Evolutionary conservation across 2,329 filamentous ascomycete species (phyloP), one percentile per base, ranked within the genome.

Genomic region (Fusarium tupiense): DNA sequence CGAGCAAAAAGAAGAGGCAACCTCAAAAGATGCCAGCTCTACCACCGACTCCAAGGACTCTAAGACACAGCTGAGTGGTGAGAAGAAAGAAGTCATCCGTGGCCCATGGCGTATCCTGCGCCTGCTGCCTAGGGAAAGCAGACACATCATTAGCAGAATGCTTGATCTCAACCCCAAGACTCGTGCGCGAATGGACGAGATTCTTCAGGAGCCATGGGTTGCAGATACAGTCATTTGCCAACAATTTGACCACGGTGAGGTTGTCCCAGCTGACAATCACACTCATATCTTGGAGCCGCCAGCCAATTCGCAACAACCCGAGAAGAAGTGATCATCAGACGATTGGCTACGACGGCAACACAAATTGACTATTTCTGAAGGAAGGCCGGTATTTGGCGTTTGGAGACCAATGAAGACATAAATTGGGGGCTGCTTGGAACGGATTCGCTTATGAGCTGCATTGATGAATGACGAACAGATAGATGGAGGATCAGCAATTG

Each of bases 111-210:
- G 96, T 53, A 89, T 99, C 49, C 86, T 99, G 37, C 91, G 96
- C 47, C 86, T 98, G 41, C 86, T 99, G 16, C 96, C 96, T 2
- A 89, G 96, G 68, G 96, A 98, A 83, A 97, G 93, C 74, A 88
- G 96, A 59, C 92, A 96, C 80, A 95, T 99, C 72, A 93, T 99
- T 63, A 92, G 94, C 50, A 89, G 93, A 65, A 99, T 99, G 96
- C 89, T 99, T 41, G 94, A 96, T 79, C 88, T 98, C 58, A 91
- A 98, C 78, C 94, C 95, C 0, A 92, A 90, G 80, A 92, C 93
- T 74, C 90, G 96, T 64, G 96, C 95, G 6, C 94, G 90, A 6
- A 92, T 99, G 86, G 88, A 92, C 31, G 95, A 99, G 79, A 93
- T 99, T 24, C 84, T 98, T 59, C 89, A 91, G 29, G 96, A 99